Percentiles rank a stretch among this genome's conserved stretches.
Conservation (phyloP, 1,284 basidiomycete species). For the Naganishia albida region DNA sequence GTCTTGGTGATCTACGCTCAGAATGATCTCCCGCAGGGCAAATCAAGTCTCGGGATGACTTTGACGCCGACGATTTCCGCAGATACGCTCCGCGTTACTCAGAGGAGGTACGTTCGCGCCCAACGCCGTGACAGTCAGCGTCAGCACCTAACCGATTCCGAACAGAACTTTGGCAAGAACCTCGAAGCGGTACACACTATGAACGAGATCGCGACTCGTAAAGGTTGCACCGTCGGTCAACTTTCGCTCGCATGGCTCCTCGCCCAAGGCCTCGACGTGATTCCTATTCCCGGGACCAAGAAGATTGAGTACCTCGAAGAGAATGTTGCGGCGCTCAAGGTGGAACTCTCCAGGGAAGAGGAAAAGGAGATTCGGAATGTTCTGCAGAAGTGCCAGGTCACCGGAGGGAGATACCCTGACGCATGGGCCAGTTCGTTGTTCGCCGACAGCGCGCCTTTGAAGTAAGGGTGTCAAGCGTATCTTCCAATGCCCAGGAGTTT, state of each 20-base stretch:
- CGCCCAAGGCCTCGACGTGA: conserved; percentile 60
- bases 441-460: conserved; percentile 17
- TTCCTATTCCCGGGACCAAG: conserved; percentile 59
- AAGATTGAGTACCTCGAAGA: conserved; percentile 54
- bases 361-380: conserved; percentile 50
- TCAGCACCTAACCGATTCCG: background rate
- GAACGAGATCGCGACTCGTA: conserved; percentile 55
- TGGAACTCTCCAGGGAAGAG: conserved; percentile 55
- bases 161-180: conserved; percentile 62
- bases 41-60: conserved; percentile 59
- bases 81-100: conserved; percentile 49
- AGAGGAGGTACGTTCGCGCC: conserved; percentile 36
- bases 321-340: conserved; percentile 52
- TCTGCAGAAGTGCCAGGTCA: conserved; percentile 49
- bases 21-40: conserved; percentile 27
- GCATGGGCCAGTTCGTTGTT: conserved; percentile 12
- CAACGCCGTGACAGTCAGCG: background rate
- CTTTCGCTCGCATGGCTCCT: conserved; percentile 65
- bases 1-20: too few relatives aligned
- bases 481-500: background rate
- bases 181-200: conserved; percentile 60
- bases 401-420: conserved; percentile 31
- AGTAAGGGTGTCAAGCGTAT: background rate
- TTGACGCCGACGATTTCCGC: conserved; percentile 59
- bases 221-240: conserved; percentile 61